phyloP scores from a whole-genome alignment of 495 filamentous ascomycete species.

The Penicillium arizonense region DNA sequence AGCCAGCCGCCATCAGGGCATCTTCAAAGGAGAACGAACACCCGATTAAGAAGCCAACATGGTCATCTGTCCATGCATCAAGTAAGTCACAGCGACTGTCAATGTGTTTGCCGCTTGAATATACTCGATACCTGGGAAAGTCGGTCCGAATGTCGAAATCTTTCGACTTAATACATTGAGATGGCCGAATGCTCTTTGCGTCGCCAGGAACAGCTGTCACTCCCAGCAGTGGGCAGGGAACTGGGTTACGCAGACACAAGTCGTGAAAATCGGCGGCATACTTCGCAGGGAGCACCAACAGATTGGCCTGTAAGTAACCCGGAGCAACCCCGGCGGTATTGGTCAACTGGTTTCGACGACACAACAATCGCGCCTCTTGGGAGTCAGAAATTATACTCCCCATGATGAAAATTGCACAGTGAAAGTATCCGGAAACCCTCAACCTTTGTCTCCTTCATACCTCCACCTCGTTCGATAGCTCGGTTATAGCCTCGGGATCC shows the following conservation, averaged over 20 bases:
- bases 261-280: conserved; percentile 52
- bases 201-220: conserved; percentile 21
- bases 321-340: conserved; percentile 52
- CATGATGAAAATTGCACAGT: conserved; percentile 1
- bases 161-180: conserved; percentile 21
- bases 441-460: not conserved
- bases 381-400: conserved; percentile 14
- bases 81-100: conserved; percentile 32
- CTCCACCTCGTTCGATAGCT: not conserved
- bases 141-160: conserved; percentile 52
- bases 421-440: too few species aligned
- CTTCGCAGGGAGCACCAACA: conserved; percentile 50
- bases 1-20: conserved; percentile 41
- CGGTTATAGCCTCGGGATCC: conserved; percentile 18
- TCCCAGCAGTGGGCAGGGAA: conserved; percentile 56
- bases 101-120: conserved; percentile 32
- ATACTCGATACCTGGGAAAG: conserved; percentile 54
- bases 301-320: conserved; percentile 55
- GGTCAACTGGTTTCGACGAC: conserved; percentile 37
- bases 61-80: conserved; percentile 45
- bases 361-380: conserved; percentile 38
- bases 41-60: conserved; percentile 57
- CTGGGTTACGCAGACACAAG: conserved; percentile 54
- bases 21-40: conserved; percentile 58
- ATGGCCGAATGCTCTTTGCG: conserved; percentile 15